A percentile compares a stretch with the other conserved stretches of the same genome.
phyloP scores from a whole-genome alignment of 1,284 basidiomycete species.

The Athelia psychrophila region DNA sequence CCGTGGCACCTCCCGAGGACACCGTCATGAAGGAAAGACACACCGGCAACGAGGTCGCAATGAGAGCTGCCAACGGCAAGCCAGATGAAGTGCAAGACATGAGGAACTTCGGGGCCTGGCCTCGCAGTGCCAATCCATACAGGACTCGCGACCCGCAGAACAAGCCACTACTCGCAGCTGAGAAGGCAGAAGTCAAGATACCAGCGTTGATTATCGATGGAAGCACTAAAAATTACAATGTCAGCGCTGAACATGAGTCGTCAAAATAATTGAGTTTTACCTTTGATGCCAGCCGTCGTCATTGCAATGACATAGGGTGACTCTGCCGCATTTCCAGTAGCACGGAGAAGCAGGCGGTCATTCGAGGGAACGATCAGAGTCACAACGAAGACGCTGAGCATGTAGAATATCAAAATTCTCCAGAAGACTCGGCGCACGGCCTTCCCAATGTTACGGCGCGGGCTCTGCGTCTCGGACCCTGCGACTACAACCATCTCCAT shows the following conservation, averaged over 20 bases:
- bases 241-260: neutral
- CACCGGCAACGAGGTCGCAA: conserved; percentile 38
- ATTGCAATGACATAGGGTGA: conserved; percentile 87
- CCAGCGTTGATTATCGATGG: conserved; percentile 71
- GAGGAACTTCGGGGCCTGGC: conserved; percentile 68
- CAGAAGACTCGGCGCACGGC: conserved; percentile 82
- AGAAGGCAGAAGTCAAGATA: conserved; percentile 76
- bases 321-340: conserved; percentile 59
- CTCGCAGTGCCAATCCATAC: conserved; percentile 78
- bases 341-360: conserved; percentile 54
- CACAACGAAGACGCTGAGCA: conserved; percentile 71
- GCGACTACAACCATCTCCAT: conserved; percentile 63
- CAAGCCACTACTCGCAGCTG: conserved; percentile 78
- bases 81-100: conserved; percentile 71
- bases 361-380: conserved; percentile 80
- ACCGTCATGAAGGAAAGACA: conserved; percentile 41
- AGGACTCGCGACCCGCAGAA: conserved; percentile 83
- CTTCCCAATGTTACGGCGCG: conserved; percentile 75
- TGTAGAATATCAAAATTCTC: conserved; percentile 78
- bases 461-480: conserved; percentile 74
- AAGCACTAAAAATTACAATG: conserved; percentile 30
- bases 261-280: neutral
- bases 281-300: conserved; percentile 68
- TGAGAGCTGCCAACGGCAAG: conserved; percentile 63
- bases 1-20: conserved; percentile 32